Percentiles rank a stretch among this genome's conserved stretches.
phyloP scores from a whole-genome alignment of 2,329 filamentous ascomycete genomes.

The Nigrospora sphaerica region DNA sequence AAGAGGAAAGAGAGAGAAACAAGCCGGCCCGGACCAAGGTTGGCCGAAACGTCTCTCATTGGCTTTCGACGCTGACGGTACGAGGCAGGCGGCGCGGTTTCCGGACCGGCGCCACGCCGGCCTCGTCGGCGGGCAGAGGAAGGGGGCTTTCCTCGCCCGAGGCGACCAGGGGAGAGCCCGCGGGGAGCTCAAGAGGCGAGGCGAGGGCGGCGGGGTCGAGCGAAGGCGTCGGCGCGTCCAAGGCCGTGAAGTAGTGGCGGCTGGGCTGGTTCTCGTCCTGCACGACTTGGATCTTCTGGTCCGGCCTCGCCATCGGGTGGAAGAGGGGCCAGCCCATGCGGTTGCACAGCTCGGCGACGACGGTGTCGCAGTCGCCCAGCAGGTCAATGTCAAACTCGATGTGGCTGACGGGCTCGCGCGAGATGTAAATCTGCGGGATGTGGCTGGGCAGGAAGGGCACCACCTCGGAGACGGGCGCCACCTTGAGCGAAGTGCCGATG shows the following conservation, averaged over 20 bases:
- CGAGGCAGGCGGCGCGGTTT: no score
- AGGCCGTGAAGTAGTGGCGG: constrained; percentile 32
- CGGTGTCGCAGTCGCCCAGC: constrained; percentile 88
- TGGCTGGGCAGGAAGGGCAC: constrained; percentile 70
- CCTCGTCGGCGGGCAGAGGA: no score
- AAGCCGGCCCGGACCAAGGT: no score
- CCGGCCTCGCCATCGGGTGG: constrained; percentile 75
- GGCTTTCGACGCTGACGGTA: no score
- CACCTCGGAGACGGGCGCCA: constrained; percentile 90
- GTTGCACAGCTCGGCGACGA: constrained; percentile 79
- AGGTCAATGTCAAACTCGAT: constrained; percentile 96
- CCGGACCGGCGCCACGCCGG: no score
- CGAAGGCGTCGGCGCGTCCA: no score
- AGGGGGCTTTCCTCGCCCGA: no score
- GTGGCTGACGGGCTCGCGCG: constrained; percentile 74
- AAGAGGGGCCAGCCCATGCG: constrained; percentile 72
- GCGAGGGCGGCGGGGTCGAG: no score
- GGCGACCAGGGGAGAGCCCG: no score
- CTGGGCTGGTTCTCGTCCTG: constrained; percentile 38
- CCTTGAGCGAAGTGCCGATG: constrained; percentile 93
- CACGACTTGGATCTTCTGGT: constrained; percentile 53
- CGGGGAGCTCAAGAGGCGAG: no score
- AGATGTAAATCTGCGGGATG: constrained; percentile 87
- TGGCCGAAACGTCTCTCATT: no score
- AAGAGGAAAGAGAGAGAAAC: no score